Base-by-base conservation (phyloP, 306 rosid genomes). In the Ceratonia siliqua region DNA sequence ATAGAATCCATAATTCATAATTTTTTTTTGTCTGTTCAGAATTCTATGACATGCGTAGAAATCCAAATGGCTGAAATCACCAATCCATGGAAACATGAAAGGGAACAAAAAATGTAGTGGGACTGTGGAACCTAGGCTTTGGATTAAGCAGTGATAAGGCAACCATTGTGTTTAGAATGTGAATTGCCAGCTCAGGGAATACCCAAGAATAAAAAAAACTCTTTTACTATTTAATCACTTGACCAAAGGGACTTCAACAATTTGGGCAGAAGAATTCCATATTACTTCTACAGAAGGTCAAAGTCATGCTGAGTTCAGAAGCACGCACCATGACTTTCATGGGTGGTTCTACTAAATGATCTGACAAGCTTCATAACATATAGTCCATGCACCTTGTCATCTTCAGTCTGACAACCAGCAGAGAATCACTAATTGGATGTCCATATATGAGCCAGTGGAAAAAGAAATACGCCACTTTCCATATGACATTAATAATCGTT, bases 321-420 rank as follows among this genome's bases (percentile, higher is more conserved):
- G 46, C 61, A 76, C 84, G 35, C 80, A 94, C 98, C 96, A 7
- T 77, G 56, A 54, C 69, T 75, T 74, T 94, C 98, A 72, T 81
- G 71, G 1, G 85, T 33, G 56, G 86, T 84, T 84, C 87, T 71
- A 85, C 98, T 89, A 81, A 91, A 94, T 64, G 98, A 94, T 84
- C 98, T 89, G 75, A 91, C 96, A 49, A 94, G 97, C 89, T 89
- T 91, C 97, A 89, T 87, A 55, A 89, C 85, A 85, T 87, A 85
- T 25, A 94, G 85, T 32, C 98, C 97, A 5, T 83, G 92, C 79
- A 89, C 81, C 85, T 91, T 94, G 80, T 91, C 92, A 54, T 94
- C 96, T 68, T 77, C 96, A 58, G 79, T 83, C 98, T 94, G 79
- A 17, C 52, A 87, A 72, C 6, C 63, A 76, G 72, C 28, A 38